These are phyloP conservation scores for Echinosophora koreensis DNA, from an alignment of 306 rosid species.

Conservation along the genomic window DNA sequence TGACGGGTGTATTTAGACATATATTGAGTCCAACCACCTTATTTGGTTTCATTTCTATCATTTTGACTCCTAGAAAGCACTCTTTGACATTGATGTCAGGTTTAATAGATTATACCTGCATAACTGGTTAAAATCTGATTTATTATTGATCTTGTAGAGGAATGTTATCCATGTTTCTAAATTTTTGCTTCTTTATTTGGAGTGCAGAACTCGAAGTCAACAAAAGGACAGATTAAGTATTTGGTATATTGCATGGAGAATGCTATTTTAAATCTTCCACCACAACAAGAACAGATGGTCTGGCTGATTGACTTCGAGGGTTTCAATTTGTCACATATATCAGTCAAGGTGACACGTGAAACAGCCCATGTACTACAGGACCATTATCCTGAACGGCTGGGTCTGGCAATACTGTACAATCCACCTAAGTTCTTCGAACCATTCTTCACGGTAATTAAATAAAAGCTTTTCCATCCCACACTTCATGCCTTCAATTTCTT, in stretches of 20 bases:
- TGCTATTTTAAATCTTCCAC: conserved; percentile 72
- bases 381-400: conserved; percentile 89
- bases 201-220: conserved; percentile 85
- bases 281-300: conserved; percentile 85
- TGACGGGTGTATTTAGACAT: conserved; percentile 2
- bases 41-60: conserved; percentile 28
- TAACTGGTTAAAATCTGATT: conserved; percentile 1
- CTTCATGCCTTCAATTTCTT: conserved; percentile 30
- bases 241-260: conserved; percentile 95
- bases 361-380: conserved; percentile 88
- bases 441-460: conserved; percentile 71
- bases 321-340: conserved; percentile 77
- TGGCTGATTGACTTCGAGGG: conserved; percentile 94
- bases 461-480: background rate
- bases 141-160: conserved; percentile 15
- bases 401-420: conserved; percentile 85
- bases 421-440: conserved; percentile 93
- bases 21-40: conserved; percentile 1
- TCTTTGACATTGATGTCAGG: background rate
- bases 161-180: background rate
- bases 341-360: conserved; percentile 84
- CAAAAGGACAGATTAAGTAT: conserved; percentile 80
- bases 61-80: conserved; percentile 20
- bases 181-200: conserved; percentile 39
- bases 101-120: background rate